phyloP scores from a whole-genome alignment of 768 basidiomycete genomes.

The Auriculariales sp. region DNA sequence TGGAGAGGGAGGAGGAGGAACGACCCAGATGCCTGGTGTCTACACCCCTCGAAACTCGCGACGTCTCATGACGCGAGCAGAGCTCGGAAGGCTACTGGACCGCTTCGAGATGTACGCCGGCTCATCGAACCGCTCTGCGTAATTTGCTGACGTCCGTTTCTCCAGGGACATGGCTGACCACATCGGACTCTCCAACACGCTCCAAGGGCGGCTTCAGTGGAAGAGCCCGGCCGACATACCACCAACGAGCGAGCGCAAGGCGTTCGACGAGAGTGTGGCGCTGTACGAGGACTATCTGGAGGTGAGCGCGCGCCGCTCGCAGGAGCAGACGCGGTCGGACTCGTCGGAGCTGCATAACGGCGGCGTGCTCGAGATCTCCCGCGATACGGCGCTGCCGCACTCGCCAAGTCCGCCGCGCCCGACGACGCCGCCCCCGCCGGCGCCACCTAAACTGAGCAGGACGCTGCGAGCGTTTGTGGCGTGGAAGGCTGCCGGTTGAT shows the following conservation, averaged over 20 bases:
- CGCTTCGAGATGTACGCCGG: conserved; percentile 47
- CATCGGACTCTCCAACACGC: conserved; percentile 28
- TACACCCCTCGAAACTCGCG: conserved; percentile 1
- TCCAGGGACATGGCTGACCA: conserved; percentile 53
- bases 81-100: conserved; percentile 43
- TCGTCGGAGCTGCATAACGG: too few relatives aligned
- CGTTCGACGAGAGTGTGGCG: conserved; percentile 41
- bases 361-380: neutral
- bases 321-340: too few relatives aligned
- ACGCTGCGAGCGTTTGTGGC: conserved; percentile 39
- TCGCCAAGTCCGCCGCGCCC: neutral
- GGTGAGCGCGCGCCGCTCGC: conserved; percentile 3
- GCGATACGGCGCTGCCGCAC: neutral
- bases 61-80: conserved; percentile 34
- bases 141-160: neutral
- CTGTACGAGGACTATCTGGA: conserved; percentile 38
- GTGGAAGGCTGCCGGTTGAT: too few relatives aligned
- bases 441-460: conserved; percentile 29
- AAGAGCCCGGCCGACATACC: conserved; percentile 19
- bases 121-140: neutral
- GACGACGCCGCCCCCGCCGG: conserved; percentile 5
- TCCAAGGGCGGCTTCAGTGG: conserved; percentile 40
- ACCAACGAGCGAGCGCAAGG: conserved; percentile 34
- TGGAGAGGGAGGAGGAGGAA: conserved; percentile 6
- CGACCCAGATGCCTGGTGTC: neutral